A percentile compares a stretch with the other conserved stretches of the same genome.
Evolutionary conservation across 2,329 filamentous ascomycete genomes (phyloP).

Genomic region (Tolypocladium tundrense): DNA sequence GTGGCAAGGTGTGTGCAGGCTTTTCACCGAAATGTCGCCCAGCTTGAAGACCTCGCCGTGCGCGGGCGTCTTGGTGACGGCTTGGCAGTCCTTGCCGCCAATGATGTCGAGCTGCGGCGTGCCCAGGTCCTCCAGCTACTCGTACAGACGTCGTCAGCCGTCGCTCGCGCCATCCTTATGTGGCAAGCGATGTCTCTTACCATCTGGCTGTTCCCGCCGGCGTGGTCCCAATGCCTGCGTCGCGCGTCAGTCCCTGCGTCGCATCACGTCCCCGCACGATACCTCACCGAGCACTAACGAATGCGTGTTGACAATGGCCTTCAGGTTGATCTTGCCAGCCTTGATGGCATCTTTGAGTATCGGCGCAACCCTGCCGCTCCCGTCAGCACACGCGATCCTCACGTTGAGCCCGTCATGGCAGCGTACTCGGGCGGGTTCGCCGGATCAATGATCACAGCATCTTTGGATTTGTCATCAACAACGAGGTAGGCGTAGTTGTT

Average conservation of each 20-base stretch:
- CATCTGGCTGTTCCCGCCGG: slow-evolving; percentile 79
- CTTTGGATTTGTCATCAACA: slow-evolving; percentile 66
- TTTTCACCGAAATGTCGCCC: slow-evolving; percentile 72
- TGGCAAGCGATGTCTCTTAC: slow-evolving; percentile 32
- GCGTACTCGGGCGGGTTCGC: slow-evolving; percentile 67
- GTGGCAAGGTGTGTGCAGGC: slow-evolving; percentile 93
- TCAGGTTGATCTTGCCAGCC: slow-evolving; percentile 67
- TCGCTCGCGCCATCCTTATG: neutral
- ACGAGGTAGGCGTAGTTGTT: slow-evolving; percentile 85
- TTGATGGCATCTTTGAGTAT: slow-evolving; percentile 64
- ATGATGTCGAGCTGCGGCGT: slow-evolving; percentile 63
- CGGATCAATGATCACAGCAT: slow-evolving; percentile 70
- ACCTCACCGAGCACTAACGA: slow-evolving; percentile 53
- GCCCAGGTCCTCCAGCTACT: slow-evolving; percentile 34
- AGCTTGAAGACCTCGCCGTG: slow-evolving; percentile 73
- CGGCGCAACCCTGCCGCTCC: slow-evolving; percentile 41
- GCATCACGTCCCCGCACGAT: neutral
- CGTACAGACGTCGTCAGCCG: slow-evolving; percentile 2
- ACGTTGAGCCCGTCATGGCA: neutral
- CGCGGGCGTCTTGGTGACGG: slow-evolving; percentile 65
- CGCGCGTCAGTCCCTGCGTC: slow-evolving; percentile 1
- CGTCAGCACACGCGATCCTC: neutral
- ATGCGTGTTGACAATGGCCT: slow-evolving; percentile 89
- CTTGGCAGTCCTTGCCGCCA: slow-evolving; percentile 76
- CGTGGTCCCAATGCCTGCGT: slow-evolving; percentile 80